phyloP scores from a whole-genome alignment of 176 grass and related monocot species.

The Carex pumila region DNA sequence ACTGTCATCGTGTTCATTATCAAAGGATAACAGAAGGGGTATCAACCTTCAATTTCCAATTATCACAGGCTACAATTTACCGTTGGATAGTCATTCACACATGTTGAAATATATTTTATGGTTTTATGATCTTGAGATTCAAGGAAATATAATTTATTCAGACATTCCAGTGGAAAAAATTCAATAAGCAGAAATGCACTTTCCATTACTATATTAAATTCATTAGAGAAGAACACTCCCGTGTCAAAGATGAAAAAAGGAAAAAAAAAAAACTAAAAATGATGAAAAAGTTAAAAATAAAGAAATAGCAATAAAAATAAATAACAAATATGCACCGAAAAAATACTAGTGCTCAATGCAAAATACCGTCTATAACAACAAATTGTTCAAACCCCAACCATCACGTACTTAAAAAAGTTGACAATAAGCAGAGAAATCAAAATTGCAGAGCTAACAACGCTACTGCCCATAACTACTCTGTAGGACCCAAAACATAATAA shows the following conservation, averaged over 20 bases:
- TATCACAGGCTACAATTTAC: not conserved
- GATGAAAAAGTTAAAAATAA: not conserved
- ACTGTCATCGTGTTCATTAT: not conserved
- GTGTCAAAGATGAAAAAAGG: not conserved
- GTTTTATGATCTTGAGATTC: not conserved
- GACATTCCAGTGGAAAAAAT: not conserved
- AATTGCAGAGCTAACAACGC: conserved; percentile 20
- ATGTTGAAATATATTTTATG: not conserved
- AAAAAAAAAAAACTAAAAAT: not conserved
- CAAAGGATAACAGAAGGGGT: not conserved
- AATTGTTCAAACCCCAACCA: not conserved
- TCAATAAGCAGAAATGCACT: not conserved
- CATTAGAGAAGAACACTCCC: not conserved
- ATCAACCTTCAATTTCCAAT: not conserved
- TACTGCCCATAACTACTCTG: not conserved
- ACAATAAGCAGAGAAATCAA: not conserved
- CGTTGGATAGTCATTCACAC: not conserved
- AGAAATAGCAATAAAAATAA: not conserved
- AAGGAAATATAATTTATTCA: not conserved
- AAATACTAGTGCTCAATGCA: not conserved
- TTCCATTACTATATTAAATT: not conserved
- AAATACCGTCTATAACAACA: not conserved
- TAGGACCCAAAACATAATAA: not conserved
- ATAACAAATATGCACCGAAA: not conserved
- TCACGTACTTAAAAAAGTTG: not conserved